These are phyloP conservation scores for Tetracladium marchalianum DNA, from an alignment of 495 filamentous ascomycete species.

Conservation along the genomic window DNA sequence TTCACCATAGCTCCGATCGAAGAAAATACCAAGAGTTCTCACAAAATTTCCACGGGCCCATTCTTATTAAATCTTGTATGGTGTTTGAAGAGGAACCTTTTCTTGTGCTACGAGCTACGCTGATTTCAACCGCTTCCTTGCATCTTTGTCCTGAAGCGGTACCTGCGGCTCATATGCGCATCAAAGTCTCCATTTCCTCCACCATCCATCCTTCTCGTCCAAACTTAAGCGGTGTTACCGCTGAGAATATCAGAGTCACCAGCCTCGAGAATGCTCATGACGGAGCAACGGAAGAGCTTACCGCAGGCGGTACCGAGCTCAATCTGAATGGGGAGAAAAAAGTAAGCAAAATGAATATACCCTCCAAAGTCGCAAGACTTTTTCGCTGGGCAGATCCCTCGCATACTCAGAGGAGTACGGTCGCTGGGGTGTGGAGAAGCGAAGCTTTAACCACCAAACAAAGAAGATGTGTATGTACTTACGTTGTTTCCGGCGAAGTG, in stretches of 20 bases:
- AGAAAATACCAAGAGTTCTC: too few relatives aligned
- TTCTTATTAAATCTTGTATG: not conserved
- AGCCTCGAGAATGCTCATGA: conserved; percentile 91
- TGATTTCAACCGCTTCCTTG: not conserved
- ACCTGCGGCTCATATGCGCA: not conserved
- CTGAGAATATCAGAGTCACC: conserved; percentile 96
- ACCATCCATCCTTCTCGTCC: not conserved
- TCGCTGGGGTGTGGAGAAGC: conserved; percentile 20
- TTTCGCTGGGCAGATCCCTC: conserved; percentile 60
- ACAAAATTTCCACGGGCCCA: not conserved
- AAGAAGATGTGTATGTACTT: conserved; percentile 35
- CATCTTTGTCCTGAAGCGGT: not conserved
- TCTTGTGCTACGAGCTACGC: conserved; percentile 6
- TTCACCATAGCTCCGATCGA: too few relatives aligned
- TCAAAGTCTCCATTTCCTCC: conserved; percentile 4
- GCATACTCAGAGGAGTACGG: conserved; percentile 9
- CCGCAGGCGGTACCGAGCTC: conserved; percentile 91
- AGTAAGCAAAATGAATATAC: conserved; percentile 41
- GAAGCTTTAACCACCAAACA: conserved; percentile 5
- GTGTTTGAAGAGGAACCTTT: conserved; percentile 12
- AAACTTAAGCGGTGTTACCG: conserved; percentile 48
- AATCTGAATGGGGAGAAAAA: conserved; percentile 54
- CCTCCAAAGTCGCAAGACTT: conserved; percentile 82
- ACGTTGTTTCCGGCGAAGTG: conserved; percentile 98
- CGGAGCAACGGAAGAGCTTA: conserved; percentile 83